These are phyloP conservation scores for Oryza punctata DNA, from an alignment of 176 grass and related monocot species.

Conservation along the genomic window DNA sequence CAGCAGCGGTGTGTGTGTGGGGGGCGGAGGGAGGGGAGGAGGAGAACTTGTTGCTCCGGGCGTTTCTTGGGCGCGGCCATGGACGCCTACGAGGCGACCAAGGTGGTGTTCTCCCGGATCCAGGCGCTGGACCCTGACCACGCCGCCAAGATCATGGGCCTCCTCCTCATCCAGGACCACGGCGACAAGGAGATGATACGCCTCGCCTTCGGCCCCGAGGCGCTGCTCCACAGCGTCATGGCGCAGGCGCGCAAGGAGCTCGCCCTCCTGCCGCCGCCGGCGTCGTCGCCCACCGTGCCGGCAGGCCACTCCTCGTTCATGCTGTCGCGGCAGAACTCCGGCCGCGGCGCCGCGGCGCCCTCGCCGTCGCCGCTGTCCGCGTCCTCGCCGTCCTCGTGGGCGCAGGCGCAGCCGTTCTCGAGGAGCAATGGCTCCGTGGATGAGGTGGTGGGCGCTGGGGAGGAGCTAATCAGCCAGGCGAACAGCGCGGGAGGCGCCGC, in stretches of 20 bases:
- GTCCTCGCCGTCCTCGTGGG: constrained; percentile 70
- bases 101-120: constrained; percentile 91
- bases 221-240: constrained; percentile 72
- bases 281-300: constrained; percentile 46
- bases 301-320: constrained; percentile 36
- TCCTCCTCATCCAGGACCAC: constrained; percentile 89
- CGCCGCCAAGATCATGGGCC: constrained; percentile 92
- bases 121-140: constrained; percentile 85
- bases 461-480: constrained; percentile 59
- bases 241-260: constrained; percentile 76
- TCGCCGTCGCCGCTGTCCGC: constrained; percentile 50
- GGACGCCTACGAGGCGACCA: constrained; percentile 92
- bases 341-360: constrained; percentile 31
- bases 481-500: constrained; percentile 21
- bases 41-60: background rate
- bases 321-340: constrained; percentile 65
- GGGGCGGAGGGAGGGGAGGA: background rate
- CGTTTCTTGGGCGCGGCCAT: constrained; percentile 48
- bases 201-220: constrained; percentile 84
- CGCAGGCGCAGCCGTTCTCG: constrained; percentile 61
- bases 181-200: constrained; percentile 99
- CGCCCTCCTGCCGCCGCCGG: constrained; percentile 45
- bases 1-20: constrained; percentile 5
- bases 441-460: constrained; percentile 37
- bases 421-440: constrained; percentile 48